A percentile compares a stretch with the other conserved stretches of the same genome.
phyloP scores from a whole-genome alignment of 805 yeast genomes.

The Ogataea salicorniae region DNA sequence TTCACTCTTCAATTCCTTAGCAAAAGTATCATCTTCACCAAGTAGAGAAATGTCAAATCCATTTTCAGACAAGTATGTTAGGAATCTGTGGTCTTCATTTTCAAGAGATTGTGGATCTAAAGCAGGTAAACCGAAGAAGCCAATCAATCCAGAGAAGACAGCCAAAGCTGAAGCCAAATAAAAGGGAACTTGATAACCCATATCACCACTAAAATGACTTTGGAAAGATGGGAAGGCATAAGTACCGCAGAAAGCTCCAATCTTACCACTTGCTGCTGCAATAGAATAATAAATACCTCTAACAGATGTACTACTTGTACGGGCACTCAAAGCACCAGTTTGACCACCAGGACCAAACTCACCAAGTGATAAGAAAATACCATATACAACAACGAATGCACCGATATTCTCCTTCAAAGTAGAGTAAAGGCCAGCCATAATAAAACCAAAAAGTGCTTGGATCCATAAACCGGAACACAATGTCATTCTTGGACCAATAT shows the following conservation, averaged over 20 bases:
- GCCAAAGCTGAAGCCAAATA: constrained; percentile 78
- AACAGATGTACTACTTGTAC: constrained; percentile 78
- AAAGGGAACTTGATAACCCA: constrained; percentile 72
- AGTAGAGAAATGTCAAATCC: constrained; percentile 67
- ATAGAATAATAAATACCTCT: constrained; percentile 90
- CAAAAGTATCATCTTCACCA: constrained; percentile 35
- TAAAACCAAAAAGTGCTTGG: constrained; percentile 77
- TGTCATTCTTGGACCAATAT: constrained; percentile 82
- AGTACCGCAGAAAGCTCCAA: constrained; percentile 90
- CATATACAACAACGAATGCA: constrained; percentile 80
- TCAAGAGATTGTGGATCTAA: constrained; percentile 80
- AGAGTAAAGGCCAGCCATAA: constrained; percentile 71
- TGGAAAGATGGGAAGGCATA: constrained; percentile 83
- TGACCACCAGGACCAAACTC: constrained; percentile 95
- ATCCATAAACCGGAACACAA: constrained; percentile 58
- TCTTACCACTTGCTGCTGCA: constrained; percentile 87
- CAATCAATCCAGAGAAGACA: constrained; percentile 61
- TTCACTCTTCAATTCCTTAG: constrained; percentile 10
- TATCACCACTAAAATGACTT: constrained; percentile 49
- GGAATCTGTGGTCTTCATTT: constrained; percentile 68
- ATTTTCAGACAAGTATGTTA: constrained; percentile 56
- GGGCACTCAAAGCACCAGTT: constrained; percentile 81
- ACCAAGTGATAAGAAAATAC: constrained; percentile 81
- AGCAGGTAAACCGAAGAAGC: constrained; percentile 69
- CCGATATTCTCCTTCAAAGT: constrained; percentile 57